Conservation (phyloP, 371 early-diverging fungal species). For the Mortierella sp. region DNA sequence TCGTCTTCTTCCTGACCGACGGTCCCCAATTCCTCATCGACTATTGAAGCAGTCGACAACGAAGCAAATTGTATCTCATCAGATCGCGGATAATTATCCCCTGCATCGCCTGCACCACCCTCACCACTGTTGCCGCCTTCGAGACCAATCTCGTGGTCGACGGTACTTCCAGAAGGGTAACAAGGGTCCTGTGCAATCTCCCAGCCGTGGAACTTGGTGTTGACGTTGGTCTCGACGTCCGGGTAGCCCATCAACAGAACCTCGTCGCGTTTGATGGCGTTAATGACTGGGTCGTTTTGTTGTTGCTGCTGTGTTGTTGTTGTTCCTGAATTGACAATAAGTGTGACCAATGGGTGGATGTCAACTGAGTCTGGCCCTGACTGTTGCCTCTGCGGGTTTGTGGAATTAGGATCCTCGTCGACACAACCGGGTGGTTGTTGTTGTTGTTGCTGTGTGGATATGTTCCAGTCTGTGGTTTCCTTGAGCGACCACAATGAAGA, state of each 20-base stretch:
- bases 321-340: not conserved
- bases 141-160: not conserved
- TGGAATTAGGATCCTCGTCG: not conserved
- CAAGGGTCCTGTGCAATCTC: constrained; percentile 25
- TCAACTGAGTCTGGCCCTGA: not conserved
- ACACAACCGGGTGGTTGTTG: not conserved
- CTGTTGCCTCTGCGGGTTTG: not conserved
- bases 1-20: too few species aligned
- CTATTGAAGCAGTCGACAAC: not conserved
- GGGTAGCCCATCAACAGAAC: constrained; percentile 29
- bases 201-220: constrained; percentile 46
- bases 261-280: not conserved
- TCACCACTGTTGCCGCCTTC: not conserved
- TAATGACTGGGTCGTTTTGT: not conserved
- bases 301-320: not conserved
- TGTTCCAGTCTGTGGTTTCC: not conserved
- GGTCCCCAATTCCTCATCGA: too few species aligned
- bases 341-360: not conserved
- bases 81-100: not conserved
- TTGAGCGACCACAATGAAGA: not conserved
- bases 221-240: constrained; percentile 48
- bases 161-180: not conserved
- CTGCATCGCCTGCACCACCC: too few species aligned
- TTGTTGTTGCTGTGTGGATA: not conserved
- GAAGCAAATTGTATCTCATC: not conserved